Percentiles rank a stretch among this genome's conserved stretches.
These are phyloP conservation scores for Xylaria sp. DNA, from an alignment of 2,329 filamentous ascomycete genomes.

Conservation along the genomic window DNA sequence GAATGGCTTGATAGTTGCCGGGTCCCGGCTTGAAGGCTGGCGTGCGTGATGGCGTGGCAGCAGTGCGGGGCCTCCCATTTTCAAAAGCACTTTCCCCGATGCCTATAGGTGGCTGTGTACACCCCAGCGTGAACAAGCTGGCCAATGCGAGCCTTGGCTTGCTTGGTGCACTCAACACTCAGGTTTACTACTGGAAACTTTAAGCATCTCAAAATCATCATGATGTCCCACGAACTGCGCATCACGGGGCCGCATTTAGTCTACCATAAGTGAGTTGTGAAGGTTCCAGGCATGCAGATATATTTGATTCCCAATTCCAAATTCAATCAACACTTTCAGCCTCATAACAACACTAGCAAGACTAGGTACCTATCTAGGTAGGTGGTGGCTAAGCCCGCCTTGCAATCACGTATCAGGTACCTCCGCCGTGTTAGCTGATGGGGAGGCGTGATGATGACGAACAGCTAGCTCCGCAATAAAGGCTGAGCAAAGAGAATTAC, in stretches of 20 bases:
- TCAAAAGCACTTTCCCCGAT: neutral
- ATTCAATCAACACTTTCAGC: neutral
- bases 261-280: no score
- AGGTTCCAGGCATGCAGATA: no score
- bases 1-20: slow-evolving; percentile 24
- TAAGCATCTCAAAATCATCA: no score
- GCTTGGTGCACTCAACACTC: no score
- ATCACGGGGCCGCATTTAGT: no score
- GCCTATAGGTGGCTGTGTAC: neutral
- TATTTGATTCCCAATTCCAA: neutral
- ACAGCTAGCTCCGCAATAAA: slow-evolving; percentile 22
- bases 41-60: slow-evolving; percentile 16
- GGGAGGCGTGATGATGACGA: slow-evolving; percentile 22
- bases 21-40: slow-evolving; percentile 15
- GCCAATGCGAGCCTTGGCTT: no score
- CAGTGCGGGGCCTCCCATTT: slow-evolving; percentile 1
- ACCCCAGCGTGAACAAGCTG: no score
- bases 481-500: slow-evolving; percentile 13
- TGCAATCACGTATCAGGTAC: neutral
- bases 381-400: neutral
- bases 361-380: no score
- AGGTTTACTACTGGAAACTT: no score
- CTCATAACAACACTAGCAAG: neutral
- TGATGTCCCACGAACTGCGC: no score
- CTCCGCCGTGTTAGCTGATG: no score